Evolutionary conservation across 768 basidiomycete genomes (phyloP).

Genomic region (Leccinum rimulosum): DNA sequence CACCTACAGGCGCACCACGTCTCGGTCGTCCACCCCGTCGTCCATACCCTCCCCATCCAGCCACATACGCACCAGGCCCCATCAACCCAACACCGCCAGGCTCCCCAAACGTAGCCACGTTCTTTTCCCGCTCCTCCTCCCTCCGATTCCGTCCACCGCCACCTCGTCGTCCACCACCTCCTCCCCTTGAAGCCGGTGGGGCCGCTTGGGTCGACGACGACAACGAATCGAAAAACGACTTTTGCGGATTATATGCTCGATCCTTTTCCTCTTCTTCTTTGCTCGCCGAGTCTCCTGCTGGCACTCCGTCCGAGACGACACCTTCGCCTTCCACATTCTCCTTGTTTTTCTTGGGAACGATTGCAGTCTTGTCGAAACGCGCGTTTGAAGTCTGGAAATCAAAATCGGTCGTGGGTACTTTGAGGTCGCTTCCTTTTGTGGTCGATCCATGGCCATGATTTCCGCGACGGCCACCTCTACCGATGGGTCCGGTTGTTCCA

Average conservation of each 20-base stretch:
- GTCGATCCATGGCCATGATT: slow-evolving; percentile 27
- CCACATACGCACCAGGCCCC: slow-evolving; percentile 78
- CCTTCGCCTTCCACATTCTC: slow-evolving; percentile 30
- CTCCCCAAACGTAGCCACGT: slow-evolving; percentile 86
- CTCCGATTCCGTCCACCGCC: slow-evolving; percentile 64
- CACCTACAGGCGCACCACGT: slow-evolving; percentile 22
- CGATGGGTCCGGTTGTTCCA: slow-evolving; percentile 34
- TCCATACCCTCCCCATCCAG: slow-evolving; percentile 73
- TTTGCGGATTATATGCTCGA: slow-evolving; percentile 68
- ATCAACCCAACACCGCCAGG: slow-evolving; percentile 75
- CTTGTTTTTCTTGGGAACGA: slow-evolving; percentile 37
- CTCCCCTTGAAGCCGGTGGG: slow-evolving; percentile 34
- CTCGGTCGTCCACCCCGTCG: slow-evolving; percentile 45
- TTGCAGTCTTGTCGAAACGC: slow-evolving; percentile 73
- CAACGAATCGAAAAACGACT: slow-evolving; percentile 78
- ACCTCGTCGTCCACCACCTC: slow-evolving; percentile 40
- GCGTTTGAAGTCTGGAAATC: slow-evolving; percentile 79
- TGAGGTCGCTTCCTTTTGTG: slow-evolving; percentile 37
- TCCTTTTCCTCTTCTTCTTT: slow-evolving; percentile 40
- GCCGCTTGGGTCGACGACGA: slow-evolving; percentile 45
- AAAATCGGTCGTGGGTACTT: slow-evolving; percentile 74
- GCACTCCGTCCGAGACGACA: slow-evolving; percentile 31
- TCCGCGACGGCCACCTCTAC: slow-evolving; percentile 40
- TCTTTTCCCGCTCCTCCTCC: slow-evolving; percentile 82
- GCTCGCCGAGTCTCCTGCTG: slow-evolving; percentile 15